These are phyloP conservation scores for Epichloe baconii DNA, from an alignment of 2,329 filamentous ascomycete species.

Conservation along the genomic window DNA sequence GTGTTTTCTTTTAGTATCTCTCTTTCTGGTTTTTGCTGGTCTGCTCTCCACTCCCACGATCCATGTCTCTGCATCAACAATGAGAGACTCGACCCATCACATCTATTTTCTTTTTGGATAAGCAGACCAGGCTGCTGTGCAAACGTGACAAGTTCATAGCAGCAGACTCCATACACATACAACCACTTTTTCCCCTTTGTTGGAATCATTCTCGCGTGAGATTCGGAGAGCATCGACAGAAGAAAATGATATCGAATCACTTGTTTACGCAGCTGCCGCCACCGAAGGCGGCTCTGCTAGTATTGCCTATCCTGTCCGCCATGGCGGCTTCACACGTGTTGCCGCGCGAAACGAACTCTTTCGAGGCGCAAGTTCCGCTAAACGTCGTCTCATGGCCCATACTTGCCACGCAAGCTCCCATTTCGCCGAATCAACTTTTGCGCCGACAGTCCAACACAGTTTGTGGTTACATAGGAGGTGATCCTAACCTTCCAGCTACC, in stretches of 20 bases:
- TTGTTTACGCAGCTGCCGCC: conserved; percentile 23
- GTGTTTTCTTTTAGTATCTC: background rate
- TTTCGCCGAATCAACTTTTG: conserved; percentile 21
- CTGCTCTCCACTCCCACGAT: background rate
- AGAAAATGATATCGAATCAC: conserved; percentile 15
- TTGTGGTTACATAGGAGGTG: conserved; percentile 43
- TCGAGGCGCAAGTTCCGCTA: conserved; percentile 20
- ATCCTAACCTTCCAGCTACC: conserved; percentile 39
- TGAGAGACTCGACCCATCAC: background rate
- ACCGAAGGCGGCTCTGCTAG: conserved; percentile 19
- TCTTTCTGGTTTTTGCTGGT: background rate
- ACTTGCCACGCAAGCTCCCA: conserved; percentile 22
- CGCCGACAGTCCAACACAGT: conserved; percentile 38
- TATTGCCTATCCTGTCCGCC: conserved; percentile 20
- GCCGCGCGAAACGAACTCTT: conserved; percentile 26
- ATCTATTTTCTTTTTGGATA: conserved; percentile 3
- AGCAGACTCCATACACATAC: background rate
- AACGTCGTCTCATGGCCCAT: conserved; percentile 27
- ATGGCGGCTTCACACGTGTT: conserved; percentile 24
- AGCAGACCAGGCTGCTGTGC: background rate
- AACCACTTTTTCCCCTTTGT: background rate
- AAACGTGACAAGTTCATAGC: background rate
- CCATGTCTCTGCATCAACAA: background rate
- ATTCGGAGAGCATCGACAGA: conserved; percentile 3
- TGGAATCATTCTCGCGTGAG: background rate